Conservation (phyloP, 2,329 filamentous ascomycete genomes). For the Alternaria sp. region DNA sequence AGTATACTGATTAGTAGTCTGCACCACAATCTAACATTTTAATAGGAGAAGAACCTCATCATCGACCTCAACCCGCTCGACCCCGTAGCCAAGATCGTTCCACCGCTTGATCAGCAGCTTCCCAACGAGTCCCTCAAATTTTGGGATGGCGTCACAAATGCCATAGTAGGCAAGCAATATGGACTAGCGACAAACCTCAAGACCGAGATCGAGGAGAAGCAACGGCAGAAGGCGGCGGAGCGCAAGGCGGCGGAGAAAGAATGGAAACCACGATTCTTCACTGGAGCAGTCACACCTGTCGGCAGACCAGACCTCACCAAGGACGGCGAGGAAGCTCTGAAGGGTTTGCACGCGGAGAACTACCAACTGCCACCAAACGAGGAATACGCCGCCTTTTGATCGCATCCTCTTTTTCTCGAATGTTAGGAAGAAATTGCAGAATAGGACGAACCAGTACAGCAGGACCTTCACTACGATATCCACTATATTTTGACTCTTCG, state of each 20-base stretch:
- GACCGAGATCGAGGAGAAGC: slow-evolving; percentile 88
- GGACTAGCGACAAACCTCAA: slow-evolving; percentile 85
- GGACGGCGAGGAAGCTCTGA: slow-evolving; percentile 67
- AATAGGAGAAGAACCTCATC: slow-evolving; percentile 70
- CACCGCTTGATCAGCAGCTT: slow-evolving; percentile 79
- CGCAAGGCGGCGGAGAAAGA: slow-evolving; percentile 73
- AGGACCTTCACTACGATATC: slow-evolving; percentile 28
- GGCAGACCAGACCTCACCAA: slow-evolving; percentile 70
- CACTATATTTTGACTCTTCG: slow-evolving; percentile 11
- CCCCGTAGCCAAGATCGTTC: slow-evolving; percentile 80
- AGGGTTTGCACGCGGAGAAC: slow-evolving; percentile 63
- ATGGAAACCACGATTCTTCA: slow-evolving; percentile 92
- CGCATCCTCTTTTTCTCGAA: not conserved
- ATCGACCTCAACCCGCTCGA: slow-evolving; percentile 87
- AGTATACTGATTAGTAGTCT: slow-evolving; percentile 44
- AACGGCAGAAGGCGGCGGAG: slow-evolving; percentile 84
- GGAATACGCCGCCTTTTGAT: slow-evolving; percentile 52
- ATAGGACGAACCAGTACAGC: slow-evolving; percentile 12
- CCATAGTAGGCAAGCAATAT: slow-evolving; percentile 85
- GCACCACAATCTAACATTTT: slow-evolving; percentile 14
- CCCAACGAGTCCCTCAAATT: slow-evolving; percentile 89
- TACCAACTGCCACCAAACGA: slow-evolving; percentile 59
- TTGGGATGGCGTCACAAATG: slow-evolving; percentile 87
- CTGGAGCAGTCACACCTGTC: slow-evolving; percentile 64
- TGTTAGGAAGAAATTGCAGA: slow-evolving; percentile 5